These are phyloP conservation scores for Aureobasidium sp. DNA, from an alignment of 2,329 filamentous ascomycete genomes.

Conservation along the genomic window DNA sequence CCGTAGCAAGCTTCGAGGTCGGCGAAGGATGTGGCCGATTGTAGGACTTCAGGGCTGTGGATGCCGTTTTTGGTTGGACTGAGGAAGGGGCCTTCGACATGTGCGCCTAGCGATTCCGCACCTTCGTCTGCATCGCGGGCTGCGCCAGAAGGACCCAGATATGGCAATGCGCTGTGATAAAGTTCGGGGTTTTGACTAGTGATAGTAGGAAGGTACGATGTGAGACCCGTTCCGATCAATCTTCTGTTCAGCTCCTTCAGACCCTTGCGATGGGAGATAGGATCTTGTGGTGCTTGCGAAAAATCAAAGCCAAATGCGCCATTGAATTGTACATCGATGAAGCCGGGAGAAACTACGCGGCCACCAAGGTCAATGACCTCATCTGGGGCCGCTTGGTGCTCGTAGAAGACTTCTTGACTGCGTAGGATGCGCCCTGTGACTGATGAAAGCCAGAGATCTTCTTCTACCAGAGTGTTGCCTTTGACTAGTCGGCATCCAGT, in stretches of 20 bases:
- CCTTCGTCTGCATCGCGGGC: constrained; percentile 56
- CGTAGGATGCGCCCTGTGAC: constrained; percentile 71
- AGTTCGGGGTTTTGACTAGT: constrained; percentile 73
- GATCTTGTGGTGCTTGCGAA: constrained; percentile 54
- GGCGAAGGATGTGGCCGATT: constrained; percentile 50
- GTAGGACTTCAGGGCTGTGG: constrained; percentile 67
- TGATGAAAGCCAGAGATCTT: constrained; percentile 86
- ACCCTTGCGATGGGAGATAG: constrained; percentile 63
- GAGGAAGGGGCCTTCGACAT: constrained; percentile 86
- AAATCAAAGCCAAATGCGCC: constrained; percentile 92
- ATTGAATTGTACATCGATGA: constrained; percentile 89
- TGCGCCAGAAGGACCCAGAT: constrained; percentile 62
- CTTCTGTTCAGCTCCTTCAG: constrained; percentile 61
- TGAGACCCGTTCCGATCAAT: constrained; percentile 73
- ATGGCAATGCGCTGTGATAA: constrained; percentile 73
- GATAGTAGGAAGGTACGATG: constrained; percentile 77
- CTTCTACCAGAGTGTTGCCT: constrained; percentile 57
- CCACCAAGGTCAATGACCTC: constrained; percentile 70
- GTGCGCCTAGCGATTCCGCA: constrained; percentile 79
- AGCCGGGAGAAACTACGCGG: constrained; percentile 73
- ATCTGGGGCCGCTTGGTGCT: constrained; percentile 60
- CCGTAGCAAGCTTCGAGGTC: constrained; percentile 70
- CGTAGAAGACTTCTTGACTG: constrained; percentile 58
- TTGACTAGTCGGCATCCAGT: constrained; percentile 70
- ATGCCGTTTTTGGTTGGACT: constrained; percentile 77